Percentiles rank a stretch among this genome's conserved stretches.
Conservation (phyloP, 345 rosid genomes). For the Brassica incana region DNA sequence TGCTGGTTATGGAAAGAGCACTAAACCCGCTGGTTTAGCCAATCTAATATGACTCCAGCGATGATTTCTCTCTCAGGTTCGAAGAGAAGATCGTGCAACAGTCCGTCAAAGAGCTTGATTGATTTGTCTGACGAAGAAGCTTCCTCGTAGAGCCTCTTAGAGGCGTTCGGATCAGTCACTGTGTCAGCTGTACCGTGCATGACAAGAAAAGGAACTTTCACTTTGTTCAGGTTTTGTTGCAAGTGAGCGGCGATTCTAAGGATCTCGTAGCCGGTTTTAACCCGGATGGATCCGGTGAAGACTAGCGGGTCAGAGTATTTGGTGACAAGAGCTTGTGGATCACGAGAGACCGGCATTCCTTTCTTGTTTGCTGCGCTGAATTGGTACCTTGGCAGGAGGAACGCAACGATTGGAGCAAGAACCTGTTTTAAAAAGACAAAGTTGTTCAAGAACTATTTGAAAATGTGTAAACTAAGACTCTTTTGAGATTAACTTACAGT, state of each 20-base stretch:
- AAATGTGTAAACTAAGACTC: not conserved
- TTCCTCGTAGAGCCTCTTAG: constrained; percentile 59
- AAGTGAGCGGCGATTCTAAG: constrained; percentile 66
- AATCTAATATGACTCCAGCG: constrained; percentile 57
- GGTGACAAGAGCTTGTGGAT: constrained; percentile 70
- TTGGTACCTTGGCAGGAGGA: constrained; percentile 67
- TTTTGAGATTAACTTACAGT: constrained; percentile 41
- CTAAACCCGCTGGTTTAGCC: constrained; percentile 64
- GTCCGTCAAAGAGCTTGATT: constrained; percentile 65
- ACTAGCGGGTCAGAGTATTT: constrained; percentile 93
- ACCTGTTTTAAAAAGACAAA: constrained; percentile 42
- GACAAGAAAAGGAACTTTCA: constrained; percentile 73
- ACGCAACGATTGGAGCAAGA: constrained; percentile 76
- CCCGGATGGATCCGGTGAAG: constrained; percentile 80
- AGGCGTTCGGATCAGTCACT: constrained; percentile 79
- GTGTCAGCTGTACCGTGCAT: constrained; percentile 88
- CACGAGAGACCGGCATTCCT: constrained; percentile 88
- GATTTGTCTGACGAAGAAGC: constrained; percentile 75
- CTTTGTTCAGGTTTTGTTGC: constrained; percentile 58
- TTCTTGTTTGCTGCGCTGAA: constrained; percentile 76
- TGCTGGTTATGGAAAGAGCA: not conserved
- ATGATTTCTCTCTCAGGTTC: constrained; percentile 81
- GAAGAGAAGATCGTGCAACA: constrained; percentile 84
- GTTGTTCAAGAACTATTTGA: not conserved
- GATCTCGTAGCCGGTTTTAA: constrained; percentile 94